Evolutionary conservation across 306 rosid genomes (phyloP).

Genomic region (Cicer pinnatifidum): DNA sequence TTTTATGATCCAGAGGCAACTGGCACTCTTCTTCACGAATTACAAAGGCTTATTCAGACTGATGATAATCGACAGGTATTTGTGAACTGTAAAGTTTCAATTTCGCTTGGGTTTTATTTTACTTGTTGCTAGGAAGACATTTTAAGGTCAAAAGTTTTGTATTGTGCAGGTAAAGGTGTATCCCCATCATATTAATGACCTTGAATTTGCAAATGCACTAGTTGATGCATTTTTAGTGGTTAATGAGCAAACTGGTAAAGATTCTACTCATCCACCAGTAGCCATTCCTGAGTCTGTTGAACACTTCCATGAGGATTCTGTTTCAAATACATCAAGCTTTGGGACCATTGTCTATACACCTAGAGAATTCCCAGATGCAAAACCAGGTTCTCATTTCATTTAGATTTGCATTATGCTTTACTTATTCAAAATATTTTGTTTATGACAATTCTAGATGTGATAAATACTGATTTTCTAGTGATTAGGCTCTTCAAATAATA

Average conservation of each 20-base stretch:
- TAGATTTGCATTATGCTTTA: slow-evolving; percentile 36
- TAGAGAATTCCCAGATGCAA: slow-evolving; percentile 84
- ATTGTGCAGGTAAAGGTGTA: slow-evolving; percentile 69
- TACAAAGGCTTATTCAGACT: slow-evolving; percentile 62
- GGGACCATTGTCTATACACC: slow-evolving; percentile 54
- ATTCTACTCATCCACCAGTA: slow-evolving; percentile 48
- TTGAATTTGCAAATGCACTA: slow-evolving; percentile 75
- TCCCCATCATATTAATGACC: slow-evolving; percentile 84
- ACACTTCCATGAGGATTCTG: slow-evolving; percentile 44
- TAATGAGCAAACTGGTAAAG: slow-evolving; percentile 47
- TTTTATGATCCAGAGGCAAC: slow-evolving; percentile 80
- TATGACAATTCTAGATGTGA: slow-evolving; percentile 21
- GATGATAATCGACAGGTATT: slow-evolving; percentile 68
- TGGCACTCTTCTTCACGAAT: slow-evolving; percentile 66
- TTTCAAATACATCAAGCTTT: slow-evolving; percentile 50
- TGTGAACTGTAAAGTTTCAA: slow-evolving; percentile 16
- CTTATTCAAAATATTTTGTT: slow-evolving; percentile 32
- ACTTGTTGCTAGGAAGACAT: slow-evolving; percentile 25
- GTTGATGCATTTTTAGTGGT: slow-evolving; percentile 82
- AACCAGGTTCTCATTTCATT: slow-evolving; percentile 64
- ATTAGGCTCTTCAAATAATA: slow-evolving; percentile 27
- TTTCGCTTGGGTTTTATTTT: slow-evolving; percentile 24
- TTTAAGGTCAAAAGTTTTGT: slow-evolving; percentile 27
- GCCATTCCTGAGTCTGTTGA: slow-evolving; percentile 46
- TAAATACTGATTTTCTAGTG: slow-evolving; percentile 1